Evolutionary conservation across 108 stramenopile species (phyloP), one percentile per base, ranked within the genome.

Genomic region (Pseudonitzschia multiseries): DNA sequence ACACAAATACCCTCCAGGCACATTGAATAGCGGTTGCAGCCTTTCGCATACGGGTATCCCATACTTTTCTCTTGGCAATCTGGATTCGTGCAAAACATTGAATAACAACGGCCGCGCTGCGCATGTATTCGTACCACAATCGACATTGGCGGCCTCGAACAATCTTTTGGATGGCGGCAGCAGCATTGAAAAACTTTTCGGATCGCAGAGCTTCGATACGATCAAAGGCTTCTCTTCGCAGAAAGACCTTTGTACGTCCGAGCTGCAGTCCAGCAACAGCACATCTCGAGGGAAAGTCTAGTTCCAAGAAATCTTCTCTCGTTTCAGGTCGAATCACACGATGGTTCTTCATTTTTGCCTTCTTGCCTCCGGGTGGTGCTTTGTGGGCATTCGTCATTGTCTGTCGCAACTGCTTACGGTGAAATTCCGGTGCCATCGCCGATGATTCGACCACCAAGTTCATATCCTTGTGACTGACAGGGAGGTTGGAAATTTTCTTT

Each of bases 141-240:
- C 87, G 73, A 44, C 81, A 82, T 22, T 84, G 75, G 29, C 74
- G 79, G 68, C 89, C 89, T 33, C 89, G 76, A 26, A 91, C 79
- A 36, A 87, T 79, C 66, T 84, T 88, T 72, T 93, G 92, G 63
- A 93, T 93, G 17, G 71, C 63, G 14, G 79, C 57, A 20, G 88
- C 92, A 29, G 84, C 80, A 40, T 74, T 79, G 66, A 80, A 86
- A 64, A 93, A 90, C 64, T 83, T 85, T 69, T 82, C 89, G 9
- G 88, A 80, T 0, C 91, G 81, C 63, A 89, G 36, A 26, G 77
- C 72, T 77, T 97, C 96, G 29, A 97, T 87, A 4, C 87, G 76
- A 68, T 97, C 96, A 73, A 95, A 94, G 27, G 93, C 93, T 65
- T 89, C 87, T 41, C 93, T 89, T 26, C 93, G 91, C 31, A 97